Base-by-base conservation (phyloP, 805 yeast species). In the Ogataea kodamae region DNA sequence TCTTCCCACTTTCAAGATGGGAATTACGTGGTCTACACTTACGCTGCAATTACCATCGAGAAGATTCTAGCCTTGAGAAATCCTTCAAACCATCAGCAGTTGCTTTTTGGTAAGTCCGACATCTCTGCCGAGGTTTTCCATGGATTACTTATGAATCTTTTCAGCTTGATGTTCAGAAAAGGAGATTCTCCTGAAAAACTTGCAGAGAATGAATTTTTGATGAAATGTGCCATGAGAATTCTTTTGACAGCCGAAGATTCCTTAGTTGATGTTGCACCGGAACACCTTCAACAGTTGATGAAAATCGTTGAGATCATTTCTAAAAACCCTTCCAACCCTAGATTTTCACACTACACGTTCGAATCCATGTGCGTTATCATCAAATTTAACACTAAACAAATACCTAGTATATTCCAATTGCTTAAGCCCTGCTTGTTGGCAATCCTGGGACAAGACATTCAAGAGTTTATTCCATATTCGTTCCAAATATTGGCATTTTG, bases 241-340 rank as follows among this genome's bases (percentile, higher is more conserved):
- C 60, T 83, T 38, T 68, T 81, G 30, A 75, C 88, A 11, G 72
- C 87, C 6, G 86, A 83, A 48, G 85, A 83, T 43, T 61, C 77
- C 1, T 53, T 85, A n/a, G 59, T 59, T 21, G 53, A 63, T 5
- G 63, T 71, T 34, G 62, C 72, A 27, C 48, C 65, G 10, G 71
- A 76, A 5, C 55, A 73, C 16, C 64, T 86, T 22, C 68, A 72
- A 20, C 89, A 89, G 54, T 64, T 90, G 25, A 61, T 89, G 27
- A 65, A 71, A 32, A 83, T 92, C 29, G 68, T 89, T 30, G 69
- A 68, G 10, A 74, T 77, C 10, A 87, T 89, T 35, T 67, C 88
- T 15, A 79, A 78, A 48, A 92, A 92, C 52, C 99, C 99, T 5
- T 85, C 97, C 5, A 92, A 92, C 61, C 98, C 99, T 26, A 76